phyloP scores from a whole-genome alignment of 2,329 filamentous ascomycete genomes.

The Talaromyces rugulosus region DNA sequence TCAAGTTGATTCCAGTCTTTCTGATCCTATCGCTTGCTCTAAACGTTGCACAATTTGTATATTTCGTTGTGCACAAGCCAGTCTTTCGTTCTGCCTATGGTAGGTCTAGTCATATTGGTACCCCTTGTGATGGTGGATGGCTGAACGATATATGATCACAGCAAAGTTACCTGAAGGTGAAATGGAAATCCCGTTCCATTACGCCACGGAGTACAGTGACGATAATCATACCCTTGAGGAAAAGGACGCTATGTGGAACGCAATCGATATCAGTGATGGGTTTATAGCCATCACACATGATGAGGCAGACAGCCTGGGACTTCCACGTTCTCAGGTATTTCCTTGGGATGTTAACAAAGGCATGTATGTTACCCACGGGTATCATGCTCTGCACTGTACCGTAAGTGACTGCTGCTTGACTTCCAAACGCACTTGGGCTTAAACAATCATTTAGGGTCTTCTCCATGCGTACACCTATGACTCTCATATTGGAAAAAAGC shows the following conservation, averaged over 20 bases:
- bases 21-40: neutral
- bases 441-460: neutral
- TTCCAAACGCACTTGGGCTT: neutral
- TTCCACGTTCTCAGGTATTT: no score
- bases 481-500: slow-evolving; percentile 1
- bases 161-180: slow-evolving; percentile 2
- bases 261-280: no score
- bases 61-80: neutral
- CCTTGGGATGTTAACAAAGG: no score
- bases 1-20: neutral
- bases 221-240: no score
- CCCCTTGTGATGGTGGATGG: neutral
- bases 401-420: neutral
- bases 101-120: neutral
- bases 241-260: no score
- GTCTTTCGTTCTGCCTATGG: neutral
- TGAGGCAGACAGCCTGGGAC: no score
- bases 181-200: neutral
- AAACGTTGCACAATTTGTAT: neutral
- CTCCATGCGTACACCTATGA: slow-evolving; percentile 7
- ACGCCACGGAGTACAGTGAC: no score
- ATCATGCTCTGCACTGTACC: neutral
- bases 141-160: neutral
- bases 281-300: no score
- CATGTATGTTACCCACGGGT: no score